These are phyloP conservation scores for Zymoseptoria pseudotritici DNA, from an alignment of 2,329 filamentous ascomycete genomes.

Conservation along the genomic window DNA sequence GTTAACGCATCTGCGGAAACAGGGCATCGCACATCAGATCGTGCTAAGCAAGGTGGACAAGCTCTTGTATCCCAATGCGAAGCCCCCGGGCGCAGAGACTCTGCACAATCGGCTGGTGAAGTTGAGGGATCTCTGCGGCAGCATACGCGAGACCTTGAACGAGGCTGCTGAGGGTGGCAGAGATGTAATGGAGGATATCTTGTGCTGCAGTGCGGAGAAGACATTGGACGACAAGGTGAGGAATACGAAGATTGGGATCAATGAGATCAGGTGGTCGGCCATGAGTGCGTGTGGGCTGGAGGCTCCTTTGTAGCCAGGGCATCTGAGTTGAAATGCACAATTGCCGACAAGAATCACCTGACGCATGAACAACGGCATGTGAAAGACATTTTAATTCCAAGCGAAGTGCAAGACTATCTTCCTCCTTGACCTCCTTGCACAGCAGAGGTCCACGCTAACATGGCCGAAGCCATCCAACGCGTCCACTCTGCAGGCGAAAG, in stretches of 20 bases:
- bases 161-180: slow-evolving; percentile 32
- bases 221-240: slow-evolving; percentile 39
- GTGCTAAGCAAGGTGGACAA: slow-evolving; percentile 61
- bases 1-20: slow-evolving; percentile 47
- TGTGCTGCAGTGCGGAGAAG: slow-evolving; percentile 51
- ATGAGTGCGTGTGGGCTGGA: slow-evolving; percentile 55
- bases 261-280: slow-evolving; percentile 57
- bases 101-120: slow-evolving; percentile 23
- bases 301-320: slow-evolving; percentile 1
- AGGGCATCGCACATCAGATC: slow-evolving; percentile 57
- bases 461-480: background rate
- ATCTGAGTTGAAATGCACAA: background rate
- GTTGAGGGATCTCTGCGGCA: slow-evolving; percentile 35
- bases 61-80: slow-evolving; percentile 35
- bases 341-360: background rate
- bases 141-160: slow-evolving; percentile 37
- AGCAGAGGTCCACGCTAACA: background rate
- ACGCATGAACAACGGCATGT: background rate
- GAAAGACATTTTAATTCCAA: slow-evolving; percentile 9
- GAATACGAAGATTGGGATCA: slow-evolving; percentile 52
- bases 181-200: slow-evolving; percentile 50
- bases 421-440: background rate
- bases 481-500: background rate
- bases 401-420: slow-evolving; percentile 11
- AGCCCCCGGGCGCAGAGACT: slow-evolving; percentile 17